Conservation (phyloP, 768 basidiomycete genomes). For the Termitomyces sp. region DNA sequence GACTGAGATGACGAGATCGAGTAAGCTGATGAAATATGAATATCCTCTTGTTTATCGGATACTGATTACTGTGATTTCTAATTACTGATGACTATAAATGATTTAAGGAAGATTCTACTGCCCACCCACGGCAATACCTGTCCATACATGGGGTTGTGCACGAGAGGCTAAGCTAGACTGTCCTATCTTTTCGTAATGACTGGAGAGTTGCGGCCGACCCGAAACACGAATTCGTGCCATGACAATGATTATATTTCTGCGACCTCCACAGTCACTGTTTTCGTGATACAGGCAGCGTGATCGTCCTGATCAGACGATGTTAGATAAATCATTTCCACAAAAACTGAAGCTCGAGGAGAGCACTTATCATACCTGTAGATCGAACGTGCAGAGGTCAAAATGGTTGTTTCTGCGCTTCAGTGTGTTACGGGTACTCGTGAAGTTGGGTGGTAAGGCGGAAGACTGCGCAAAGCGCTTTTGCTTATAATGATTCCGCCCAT, state of each 20-base stretch:
- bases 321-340: not conserved
- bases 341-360: not conserved
- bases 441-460: not conserved
- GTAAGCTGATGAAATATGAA: too few relatives aligned
- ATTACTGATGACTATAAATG: too few relatives aligned
- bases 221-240: not conserved
- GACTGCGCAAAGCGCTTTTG: not conserved
- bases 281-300: not conserved
- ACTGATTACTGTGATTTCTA: too few relatives aligned
- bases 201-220: not conserved
- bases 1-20: not conserved
- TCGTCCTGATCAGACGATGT: not conserved
- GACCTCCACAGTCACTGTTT: not conserved
- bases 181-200: too few relatives aligned
- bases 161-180: too few relatives aligned
- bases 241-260: not conserved
- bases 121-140: too few relatives aligned
- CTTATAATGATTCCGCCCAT: constrained; percentile 16
- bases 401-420: not conserved
- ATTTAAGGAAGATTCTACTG: too few relatives aligned
- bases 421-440: not conserved
- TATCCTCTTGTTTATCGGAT: too few relatives aligned
- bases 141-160: too few relatives aligned
- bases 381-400: not conserved
- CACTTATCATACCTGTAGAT: not conserved